Base-by-base conservation (phyloP, 2,329 filamentous ascomycete genomes). In the Amylocarpus encephaloides region DNA sequence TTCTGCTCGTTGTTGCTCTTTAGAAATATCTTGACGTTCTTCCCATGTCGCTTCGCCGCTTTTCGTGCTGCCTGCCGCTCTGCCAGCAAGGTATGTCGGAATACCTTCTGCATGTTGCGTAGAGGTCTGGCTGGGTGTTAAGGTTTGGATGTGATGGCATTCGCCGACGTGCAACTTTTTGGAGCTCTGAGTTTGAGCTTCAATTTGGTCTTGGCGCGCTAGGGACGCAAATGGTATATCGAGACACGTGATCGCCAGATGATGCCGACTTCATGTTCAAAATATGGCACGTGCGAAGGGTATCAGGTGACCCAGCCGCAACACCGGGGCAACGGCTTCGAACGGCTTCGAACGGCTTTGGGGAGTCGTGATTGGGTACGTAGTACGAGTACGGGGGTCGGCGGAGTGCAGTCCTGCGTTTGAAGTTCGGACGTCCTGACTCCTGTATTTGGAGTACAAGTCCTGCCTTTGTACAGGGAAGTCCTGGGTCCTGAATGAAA, bases 71-170 rank as follows among this genome's bases (percentile, higher is more conserved):
- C 79, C 70, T 43, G 81, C 67, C 79, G 80, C 70, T 85, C 76
- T 58, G 84, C 84, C 66, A 84, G 74, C 49, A 77, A 72, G 48
- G 83, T 81, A 59, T 83, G 80, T 62, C 79, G 79, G 55, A 83
- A 73, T 56, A 88, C 74, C 69, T 84, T 86, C 71, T 88, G 81
- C 86, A 88, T 89, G 42, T 58, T 59, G 55, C 57, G 58, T 56
- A 52, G 49, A 48, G 32, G 30, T 19, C 40, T 26, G 30, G 30
- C 19, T 18, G 34, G 32, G 34, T 43, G 41, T 54, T 49, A 46
- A 45, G 50, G 39, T 13, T 43, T 38, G 19, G 43, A 39, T 36
- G 48, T 38, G 50, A 30, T 40, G 48, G 51, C 32, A 46, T 29
- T 18, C 40, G 30, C 18, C 30, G 30, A 16, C 16, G 19, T 13